A percentile compares a stretch with the other conserved stretches of the same genome.
Conservation (phyloP, 2,329 filamentous ascomycete genomes). For the Arthrobotrys pseudoclavata region DNA sequence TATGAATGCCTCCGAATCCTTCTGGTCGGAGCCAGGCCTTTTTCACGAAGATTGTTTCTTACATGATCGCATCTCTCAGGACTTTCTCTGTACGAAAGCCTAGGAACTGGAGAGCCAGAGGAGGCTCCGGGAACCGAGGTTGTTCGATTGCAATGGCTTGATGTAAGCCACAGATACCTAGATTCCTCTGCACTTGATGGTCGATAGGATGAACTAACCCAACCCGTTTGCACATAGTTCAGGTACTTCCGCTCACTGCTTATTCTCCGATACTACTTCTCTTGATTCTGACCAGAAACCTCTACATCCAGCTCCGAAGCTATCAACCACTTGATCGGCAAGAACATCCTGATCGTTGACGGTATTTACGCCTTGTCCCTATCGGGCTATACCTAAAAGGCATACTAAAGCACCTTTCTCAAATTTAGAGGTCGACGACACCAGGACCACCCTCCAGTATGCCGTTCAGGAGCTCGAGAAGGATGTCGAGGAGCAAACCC, state of each 20-base stretch:
- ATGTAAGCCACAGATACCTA: conserved; percentile 71
- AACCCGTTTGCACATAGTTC: neutral
- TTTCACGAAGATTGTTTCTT: conserved; percentile 3
- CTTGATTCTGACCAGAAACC: neutral
- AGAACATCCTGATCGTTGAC: conserved; percentile 91
- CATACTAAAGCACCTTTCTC: neutral
- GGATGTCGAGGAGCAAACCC: conserved; percentile 86
- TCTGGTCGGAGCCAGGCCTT: neutral
- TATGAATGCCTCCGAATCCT: conserved; percentile 18
- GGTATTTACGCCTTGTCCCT: conserved; percentile 65
- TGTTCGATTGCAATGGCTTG: conserved; percentile 97
- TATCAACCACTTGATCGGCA: conserved; percentile 90
- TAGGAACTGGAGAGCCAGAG: conserved; percentile 73
- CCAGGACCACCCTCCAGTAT: conserved; percentile 92
- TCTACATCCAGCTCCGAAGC: conserved; percentile 74
- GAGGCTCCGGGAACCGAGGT: conserved; percentile 92
- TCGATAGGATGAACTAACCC: neutral
- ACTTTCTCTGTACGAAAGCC: conserved; percentile 93
- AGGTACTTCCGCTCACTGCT: conserved; percentile 22
- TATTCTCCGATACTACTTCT: neutral
- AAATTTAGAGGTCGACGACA: conserved; percentile 82
- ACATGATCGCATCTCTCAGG: conserved; percentile 11
- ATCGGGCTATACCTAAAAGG: neutral
- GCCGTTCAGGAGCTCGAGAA: conserved; percentile 93
- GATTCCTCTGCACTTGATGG: neutral